phyloP scores from a whole-genome alignment of 495 filamentous ascomycete species.

The Neurospora cerealis region DNA sequence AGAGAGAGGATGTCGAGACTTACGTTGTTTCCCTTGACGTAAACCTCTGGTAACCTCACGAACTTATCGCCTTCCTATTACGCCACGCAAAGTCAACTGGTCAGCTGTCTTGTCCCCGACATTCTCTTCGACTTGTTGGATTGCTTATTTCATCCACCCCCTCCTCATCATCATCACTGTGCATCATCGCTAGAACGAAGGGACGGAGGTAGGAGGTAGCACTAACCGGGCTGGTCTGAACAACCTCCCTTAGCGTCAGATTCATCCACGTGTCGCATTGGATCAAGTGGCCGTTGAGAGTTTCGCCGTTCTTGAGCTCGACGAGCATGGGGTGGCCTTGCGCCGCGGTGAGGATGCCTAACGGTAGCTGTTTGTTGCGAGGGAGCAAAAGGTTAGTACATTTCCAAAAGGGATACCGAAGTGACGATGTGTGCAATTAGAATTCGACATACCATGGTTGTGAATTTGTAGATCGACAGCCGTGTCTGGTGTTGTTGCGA shows the following conservation, averaged over 20 bases:
- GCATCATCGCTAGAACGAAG: neutral
- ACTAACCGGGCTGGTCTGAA: conserved; percentile 79
- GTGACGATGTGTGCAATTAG: neutral
- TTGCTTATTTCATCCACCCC: neutral
- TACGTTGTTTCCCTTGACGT: conserved; percentile 95
- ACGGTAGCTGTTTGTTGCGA: conserved; percentile 54
- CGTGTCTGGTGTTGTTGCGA: neutral
- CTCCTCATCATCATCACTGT: neutral
- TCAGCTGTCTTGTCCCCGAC: conserved; percentile 1
- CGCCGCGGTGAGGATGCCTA: conserved; percentile 87
- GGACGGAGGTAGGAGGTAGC: neutral
- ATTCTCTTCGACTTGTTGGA: neutral
- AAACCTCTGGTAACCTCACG: conserved; percentile 81
- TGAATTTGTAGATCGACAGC: neutral
- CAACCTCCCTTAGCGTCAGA: conserved; percentile 88
- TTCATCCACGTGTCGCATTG: conserved; percentile 99
- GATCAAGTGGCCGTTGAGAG: conserved; percentile 88
- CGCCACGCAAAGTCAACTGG: neutral
- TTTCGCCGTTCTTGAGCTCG: conserved; percentile 98
- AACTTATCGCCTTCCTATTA: conserved; percentile 81
- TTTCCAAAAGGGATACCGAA: neutral
- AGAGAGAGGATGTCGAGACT: conserved; percentile 12
- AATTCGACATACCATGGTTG: neutral
- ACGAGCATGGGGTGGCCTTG: conserved; percentile 99
- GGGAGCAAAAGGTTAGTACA: neutral